A percentile compares a stretch with the other conserved stretches of the same genome.
Evolutionary conservation across 164 flowering plant genomes (phyloP).

Genomic region (Houttuynia cordata): DNA sequence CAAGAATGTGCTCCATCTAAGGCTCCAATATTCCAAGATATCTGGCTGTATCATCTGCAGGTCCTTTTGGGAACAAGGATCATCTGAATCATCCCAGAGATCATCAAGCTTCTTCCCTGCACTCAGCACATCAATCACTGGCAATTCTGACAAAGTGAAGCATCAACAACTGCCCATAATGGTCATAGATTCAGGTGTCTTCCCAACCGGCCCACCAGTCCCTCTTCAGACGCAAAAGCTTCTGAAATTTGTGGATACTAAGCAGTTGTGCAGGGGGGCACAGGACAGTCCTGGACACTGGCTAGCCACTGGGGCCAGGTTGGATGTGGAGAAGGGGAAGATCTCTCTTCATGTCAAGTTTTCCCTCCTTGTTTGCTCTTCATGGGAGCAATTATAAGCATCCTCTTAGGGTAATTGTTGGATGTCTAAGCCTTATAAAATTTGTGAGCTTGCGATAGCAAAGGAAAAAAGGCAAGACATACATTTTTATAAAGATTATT

Average conservation of each 20-base stretch:
- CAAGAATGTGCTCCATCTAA: slow-evolving; percentile 57
- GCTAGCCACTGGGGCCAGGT: slow-evolving; percentile 77
- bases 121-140: slow-evolving; percentile 27
- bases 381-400: not conserved
- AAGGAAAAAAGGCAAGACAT: too few species aligned
- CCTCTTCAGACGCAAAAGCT: slow-evolving; percentile 38
- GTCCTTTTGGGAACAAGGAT: slow-evolving; percentile 39
- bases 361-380: slow-evolving; percentile 22
- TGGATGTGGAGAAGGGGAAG: slow-evolving; percentile 59
- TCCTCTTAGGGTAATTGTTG: not conserved
- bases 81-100: slow-evolving; percentile 28
- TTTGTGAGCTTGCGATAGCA: too few species aligned
- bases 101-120: slow-evolving; percentile 41
- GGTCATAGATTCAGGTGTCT: slow-evolving; percentile 53
- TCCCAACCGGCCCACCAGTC: slow-evolving; percentile 62
- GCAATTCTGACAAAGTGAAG: slow-evolving; percentile 25
- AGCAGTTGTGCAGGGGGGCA: slow-evolving; percentile 59
- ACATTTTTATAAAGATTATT: too few species aligned
- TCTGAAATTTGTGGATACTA: slow-evolving; percentile 43
- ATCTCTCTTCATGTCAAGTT: slow-evolving; percentile 58
- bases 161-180: slow-evolving; percentile 19
- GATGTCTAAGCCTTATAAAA: too few species aligned
- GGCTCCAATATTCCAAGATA: slow-evolving; percentile 44
- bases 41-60: slow-evolving; percentile 15
- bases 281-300: slow-evolving; percentile 78